phyloP scores from a whole-genome alignment of 345 rosid species.

The Acer yangbiense region DNA sequence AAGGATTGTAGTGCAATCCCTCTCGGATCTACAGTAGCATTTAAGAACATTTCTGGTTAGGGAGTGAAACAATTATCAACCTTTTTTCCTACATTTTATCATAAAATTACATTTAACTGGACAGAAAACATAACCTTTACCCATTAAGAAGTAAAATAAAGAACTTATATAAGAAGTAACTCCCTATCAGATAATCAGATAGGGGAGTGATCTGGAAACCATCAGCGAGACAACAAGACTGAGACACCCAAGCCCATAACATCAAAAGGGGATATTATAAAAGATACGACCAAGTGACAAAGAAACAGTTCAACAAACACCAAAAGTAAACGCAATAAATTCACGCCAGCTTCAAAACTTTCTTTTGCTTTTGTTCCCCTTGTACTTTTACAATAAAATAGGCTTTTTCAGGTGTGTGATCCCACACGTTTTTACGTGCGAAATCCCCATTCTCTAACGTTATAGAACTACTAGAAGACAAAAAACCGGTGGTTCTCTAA shows the following conservation, averaged over 20 bases:
- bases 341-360: not conserved
- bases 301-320: not conserved
- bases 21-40: slow-evolving; percentile 71
- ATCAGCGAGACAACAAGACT: not conserved
- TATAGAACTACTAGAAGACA: too few relatives aligned
- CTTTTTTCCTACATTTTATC: not conserved
- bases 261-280: not conserved
- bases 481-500: too few relatives aligned
- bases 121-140: not conserved
- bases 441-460: too few relatives aligned
- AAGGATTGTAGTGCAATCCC: slow-evolving; percentile 95
- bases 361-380: not conserved
- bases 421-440: too few relatives aligned
- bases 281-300: not conserved
- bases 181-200: not conserved
- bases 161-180: not conserved
- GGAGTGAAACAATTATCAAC: not conserved
- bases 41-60: not conserved
- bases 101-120: not conserved
- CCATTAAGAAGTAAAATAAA: not conserved
- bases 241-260: not conserved
- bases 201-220: not conserved
- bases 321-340: not conserved
- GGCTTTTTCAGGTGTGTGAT: too few relatives aligned
- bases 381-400: not conserved